Evolutionary conservation across 805 yeast genomes (phyloP).

Genomic region (Pichia nakasei): DNA sequence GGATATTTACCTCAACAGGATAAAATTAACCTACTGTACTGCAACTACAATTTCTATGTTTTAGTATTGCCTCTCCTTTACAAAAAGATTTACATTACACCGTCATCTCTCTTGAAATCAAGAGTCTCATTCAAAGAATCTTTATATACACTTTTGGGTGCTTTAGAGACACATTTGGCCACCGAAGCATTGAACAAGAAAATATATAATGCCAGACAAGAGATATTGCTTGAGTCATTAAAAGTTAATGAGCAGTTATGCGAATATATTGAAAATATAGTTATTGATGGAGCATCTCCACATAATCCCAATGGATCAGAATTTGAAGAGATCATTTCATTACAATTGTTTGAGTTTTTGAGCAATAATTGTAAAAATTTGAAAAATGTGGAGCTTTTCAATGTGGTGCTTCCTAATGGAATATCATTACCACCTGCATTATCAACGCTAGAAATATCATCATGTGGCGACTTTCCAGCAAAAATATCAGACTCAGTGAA

Average conservation of each 20-base stretch:
- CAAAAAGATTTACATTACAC: slow-evolving; percentile 17
- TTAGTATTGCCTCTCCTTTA: slow-evolving; percentile 30
- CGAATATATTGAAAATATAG: slow-evolving; percentile 26
- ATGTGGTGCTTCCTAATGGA: neutral
- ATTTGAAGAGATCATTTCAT: neutral
- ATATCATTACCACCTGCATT: neutral
- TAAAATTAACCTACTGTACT: slow-evolving; percentile 25
- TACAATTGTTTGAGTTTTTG: slow-evolving; percentile 5
- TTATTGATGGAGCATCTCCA: slow-evolving; percentile 24
- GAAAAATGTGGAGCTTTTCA: neutral
- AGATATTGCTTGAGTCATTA: slow-evolving; percentile 31
- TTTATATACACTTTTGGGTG: slow-evolving; percentile 31
- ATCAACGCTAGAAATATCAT: neutral
- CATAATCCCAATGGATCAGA: slow-evolving; percentile 6
- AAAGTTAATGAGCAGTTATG: slow-evolving; percentile 28
- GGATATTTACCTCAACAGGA: slow-evolving; percentile 33
- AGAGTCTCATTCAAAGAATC: slow-evolving; percentile 27
- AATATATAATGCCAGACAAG: slow-evolving; percentile 31
- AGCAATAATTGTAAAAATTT: slow-evolving; percentile 11
- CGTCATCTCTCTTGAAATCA: slow-evolving; percentile 24
- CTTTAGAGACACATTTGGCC: slow-evolving; percentile 27
- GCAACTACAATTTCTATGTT: slow-evolving; percentile 25
- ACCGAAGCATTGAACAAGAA: slow-evolving; percentile 29
- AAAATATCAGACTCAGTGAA: neutral
- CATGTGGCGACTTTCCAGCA: neutral